These are phyloP conservation scores for Pythium volutum DNA, from an alignment of 352 stramenopile genomes.

Conservation along the genomic window DNA sequence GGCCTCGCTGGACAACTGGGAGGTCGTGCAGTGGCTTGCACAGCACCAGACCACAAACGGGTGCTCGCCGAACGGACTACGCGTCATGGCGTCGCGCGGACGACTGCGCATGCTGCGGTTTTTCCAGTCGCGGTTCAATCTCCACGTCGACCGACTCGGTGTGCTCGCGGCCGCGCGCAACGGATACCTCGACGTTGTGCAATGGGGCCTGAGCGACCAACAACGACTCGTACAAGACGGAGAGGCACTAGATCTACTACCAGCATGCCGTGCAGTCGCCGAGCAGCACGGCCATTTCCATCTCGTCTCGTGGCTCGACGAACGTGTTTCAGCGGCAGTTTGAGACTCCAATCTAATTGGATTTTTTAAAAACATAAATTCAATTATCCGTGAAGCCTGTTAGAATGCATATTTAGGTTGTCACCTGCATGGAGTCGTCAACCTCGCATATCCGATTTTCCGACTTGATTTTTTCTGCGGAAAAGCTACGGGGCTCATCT, in stretches of 20 bases:
- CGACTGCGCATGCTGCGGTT: neutral
- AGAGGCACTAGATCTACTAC: neutral
- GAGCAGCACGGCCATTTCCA: constrained; percentile 17
- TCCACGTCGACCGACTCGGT: neutral
- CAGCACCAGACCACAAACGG: neutral
- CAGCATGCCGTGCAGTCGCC: constrained; percentile 6
- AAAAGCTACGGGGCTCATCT: neutral
- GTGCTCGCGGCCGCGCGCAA: neutral
- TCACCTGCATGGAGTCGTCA: neutral
- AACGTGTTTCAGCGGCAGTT: neutral
- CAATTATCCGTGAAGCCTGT: neutral
- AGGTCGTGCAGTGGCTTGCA: constrained; percentile 15
- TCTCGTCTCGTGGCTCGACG: constrained; percentile 16
- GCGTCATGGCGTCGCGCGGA: neutral
- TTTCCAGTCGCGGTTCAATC: neutral
- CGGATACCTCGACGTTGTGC: constrained; percentile 12
- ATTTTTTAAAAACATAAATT: too few species aligned
- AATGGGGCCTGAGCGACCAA: constrained; percentile 6
- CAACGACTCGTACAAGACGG: neutral
- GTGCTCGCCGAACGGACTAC: constrained; percentile 1
- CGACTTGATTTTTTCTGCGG: neutral
- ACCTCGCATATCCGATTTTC: constrained; percentile 5
- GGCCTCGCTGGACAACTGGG: constrained; percentile 11
- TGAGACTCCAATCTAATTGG: neutral
- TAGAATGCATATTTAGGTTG: neutral